These are phyloP conservation scores for Exsudoporus floridanus DNA, from an alignment of 1,284 basidiomycete species.

Conservation along the genomic window DNA sequence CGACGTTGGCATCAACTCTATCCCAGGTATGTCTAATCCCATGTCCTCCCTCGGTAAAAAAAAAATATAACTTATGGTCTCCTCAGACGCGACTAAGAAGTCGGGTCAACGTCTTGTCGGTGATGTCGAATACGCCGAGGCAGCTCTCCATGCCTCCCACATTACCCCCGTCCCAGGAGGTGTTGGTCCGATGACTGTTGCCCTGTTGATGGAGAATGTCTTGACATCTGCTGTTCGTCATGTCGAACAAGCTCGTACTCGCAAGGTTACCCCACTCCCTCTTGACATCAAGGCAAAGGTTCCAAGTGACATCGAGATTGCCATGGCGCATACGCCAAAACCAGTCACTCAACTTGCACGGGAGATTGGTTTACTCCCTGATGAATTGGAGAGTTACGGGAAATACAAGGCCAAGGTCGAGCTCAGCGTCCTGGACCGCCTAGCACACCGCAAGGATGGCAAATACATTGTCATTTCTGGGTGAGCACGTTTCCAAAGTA, in stretches of 20 bases:
- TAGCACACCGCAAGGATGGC: slow-evolving; percentile 85
- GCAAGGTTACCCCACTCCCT: slow-evolving; percentile 77
- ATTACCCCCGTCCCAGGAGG: slow-evolving; percentile 99
- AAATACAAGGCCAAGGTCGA: slow-evolving; percentile 98
- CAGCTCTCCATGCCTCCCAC: slow-evolving; percentile 74
- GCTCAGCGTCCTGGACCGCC: slow-evolving; percentile 82
- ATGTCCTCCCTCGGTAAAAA: not conserved
- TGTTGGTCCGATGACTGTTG: slow-evolving; percentile 99
- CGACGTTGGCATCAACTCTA: slow-evolving; percentile 97
- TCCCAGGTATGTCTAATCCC: slow-evolving; percentile 61
- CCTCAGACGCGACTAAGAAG: slow-evolving; percentile 83
- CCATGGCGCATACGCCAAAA: slow-evolving; percentile 93
- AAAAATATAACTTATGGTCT: not conserved
- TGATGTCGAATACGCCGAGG: slow-evolving; percentile 88
- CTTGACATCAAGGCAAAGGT: slow-evolving; percentile 83
- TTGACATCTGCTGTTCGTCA: slow-evolving; percentile 80
- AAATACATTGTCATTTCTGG: slow-evolving; percentile 98
- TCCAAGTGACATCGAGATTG: slow-evolving; percentile 95
- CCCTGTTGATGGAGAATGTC: slow-evolving; percentile 97
- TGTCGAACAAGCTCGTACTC: slow-evolving; percentile 65
- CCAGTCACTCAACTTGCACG: slow-evolving; percentile 79
- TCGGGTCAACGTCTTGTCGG: slow-evolving; percentile 95
- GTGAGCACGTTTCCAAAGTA: slow-evolving; percentile 40
- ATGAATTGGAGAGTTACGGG: slow-evolving; percentile 94
- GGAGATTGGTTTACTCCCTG: slow-evolving; percentile 85